phyloP scores from a whole-genome alignment of 805 yeast species.

The Wickerhamomyces chaumierensis region DNA sequence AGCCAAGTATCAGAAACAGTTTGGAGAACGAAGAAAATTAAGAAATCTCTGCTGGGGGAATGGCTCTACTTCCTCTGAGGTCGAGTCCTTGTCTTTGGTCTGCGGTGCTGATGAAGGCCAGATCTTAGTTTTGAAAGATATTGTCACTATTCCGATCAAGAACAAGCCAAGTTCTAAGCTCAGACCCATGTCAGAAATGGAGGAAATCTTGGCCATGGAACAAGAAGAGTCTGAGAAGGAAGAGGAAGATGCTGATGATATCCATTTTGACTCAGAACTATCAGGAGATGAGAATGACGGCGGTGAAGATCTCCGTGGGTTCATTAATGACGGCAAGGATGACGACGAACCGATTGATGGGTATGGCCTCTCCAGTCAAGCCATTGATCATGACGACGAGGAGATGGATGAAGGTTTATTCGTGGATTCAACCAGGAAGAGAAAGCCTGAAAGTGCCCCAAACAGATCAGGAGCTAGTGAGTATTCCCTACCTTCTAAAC shows the following conservation, averaged over 20 bases:
- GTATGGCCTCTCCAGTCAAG: constrained; percentile 32
- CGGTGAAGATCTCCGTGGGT: constrained; percentile 22
- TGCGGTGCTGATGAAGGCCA: constrained; percentile 31
- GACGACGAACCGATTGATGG: constrained; percentile 15
- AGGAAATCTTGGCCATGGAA: constrained; percentile 15
- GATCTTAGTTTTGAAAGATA: constrained; percentile 20
- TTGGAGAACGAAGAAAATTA: constrained; percentile 11
- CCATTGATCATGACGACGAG: constrained; percentile 37
- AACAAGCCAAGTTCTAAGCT: constrained; percentile 1
- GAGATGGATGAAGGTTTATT: neutral
- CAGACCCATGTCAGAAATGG: constrained; percentile 3
- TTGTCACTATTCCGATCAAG: too few relatives aligned
- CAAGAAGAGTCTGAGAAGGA: constrained; percentile 18
- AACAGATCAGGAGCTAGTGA: too few relatives aligned
- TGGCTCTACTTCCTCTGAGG: constrained; percentile 8
- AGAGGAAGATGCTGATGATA: constrained; percentile 19
- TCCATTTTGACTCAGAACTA: constrained; percentile 14
- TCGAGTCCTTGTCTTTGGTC: constrained; percentile 16
- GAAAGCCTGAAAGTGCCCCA: neutral
- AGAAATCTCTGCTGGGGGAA: constrained; percentile 26
- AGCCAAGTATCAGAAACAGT: constrained; percentile 21
- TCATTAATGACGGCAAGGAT: constrained; percentile 48
- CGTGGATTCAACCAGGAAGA: constrained; percentile 4
- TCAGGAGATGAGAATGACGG: constrained; percentile 14
- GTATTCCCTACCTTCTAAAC: neutral